These are phyloP conservation scores for Penicillium antarcticum DNA, from an alignment of 495 filamentous ascomycete species.

Conservation along the genomic window DNA sequence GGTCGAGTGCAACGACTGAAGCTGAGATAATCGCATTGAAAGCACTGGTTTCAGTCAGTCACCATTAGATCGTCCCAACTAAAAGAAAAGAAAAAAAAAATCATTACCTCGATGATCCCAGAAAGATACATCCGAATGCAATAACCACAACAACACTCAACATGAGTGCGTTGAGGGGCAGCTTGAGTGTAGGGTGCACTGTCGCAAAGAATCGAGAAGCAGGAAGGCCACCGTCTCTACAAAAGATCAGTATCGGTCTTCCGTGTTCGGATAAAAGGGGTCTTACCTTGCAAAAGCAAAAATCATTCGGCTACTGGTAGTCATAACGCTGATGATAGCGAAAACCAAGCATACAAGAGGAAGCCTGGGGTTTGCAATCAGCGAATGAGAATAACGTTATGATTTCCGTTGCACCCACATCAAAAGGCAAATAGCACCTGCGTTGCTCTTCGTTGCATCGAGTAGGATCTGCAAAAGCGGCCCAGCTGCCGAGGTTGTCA, in stretches of 20 bases:
- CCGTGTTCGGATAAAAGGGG: background rate
- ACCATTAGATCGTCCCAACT: no score
- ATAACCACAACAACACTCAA: conserved; percentile 60
- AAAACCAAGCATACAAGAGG: conserved; percentile 68
- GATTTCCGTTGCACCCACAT: conserved; percentile 40
- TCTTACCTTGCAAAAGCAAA: conserved; percentile 60
- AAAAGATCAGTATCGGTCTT: background rate
- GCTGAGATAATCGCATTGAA: conserved; percentile 66
- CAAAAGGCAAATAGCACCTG: conserved; percentile 61
- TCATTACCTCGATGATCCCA: conserved; percentile 63
- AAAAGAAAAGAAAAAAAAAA: no score
- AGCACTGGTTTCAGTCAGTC: conserved; percentile 23
- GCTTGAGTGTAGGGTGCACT: conserved; percentile 56
- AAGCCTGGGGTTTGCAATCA: no score
- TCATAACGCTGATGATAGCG: conserved; percentile 66
- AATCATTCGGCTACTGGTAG: conserved; percentile 69
- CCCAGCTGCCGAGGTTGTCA: conserved; percentile 56
- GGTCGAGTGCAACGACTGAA: conserved; percentile 63
- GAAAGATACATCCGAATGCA: conserved; percentile 66
- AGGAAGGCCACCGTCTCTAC: conserved; percentile 65
- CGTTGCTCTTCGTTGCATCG: conserved; percentile 59
- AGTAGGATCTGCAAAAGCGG: conserved; percentile 67
- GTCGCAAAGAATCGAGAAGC: conserved; percentile 57
- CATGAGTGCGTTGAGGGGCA: conserved; percentile 65
- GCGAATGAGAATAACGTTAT: no score